Evolutionary conservation across 192 early-diverging fungal genomes (phyloP), one percentile per base, ranked within the genome.

Genomic region (Coemansia sp.): DNA sequence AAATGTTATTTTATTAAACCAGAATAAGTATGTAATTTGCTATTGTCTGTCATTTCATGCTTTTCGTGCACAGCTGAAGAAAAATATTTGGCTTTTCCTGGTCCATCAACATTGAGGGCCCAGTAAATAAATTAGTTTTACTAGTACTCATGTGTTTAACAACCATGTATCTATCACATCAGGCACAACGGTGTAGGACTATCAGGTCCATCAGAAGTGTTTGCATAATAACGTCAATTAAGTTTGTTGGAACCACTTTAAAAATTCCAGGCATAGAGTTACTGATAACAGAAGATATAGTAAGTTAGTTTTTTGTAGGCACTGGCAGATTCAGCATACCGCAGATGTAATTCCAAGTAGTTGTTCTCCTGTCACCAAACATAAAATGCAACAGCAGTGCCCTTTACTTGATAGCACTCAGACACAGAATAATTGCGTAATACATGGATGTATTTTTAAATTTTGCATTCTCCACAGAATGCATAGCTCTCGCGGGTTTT

Each of bases 71-170:
- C 35, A 43, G 52, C 36, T 56, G 53, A 33, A 66, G 65, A 34
- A 33, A 4, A 17, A 66, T 18, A 18, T 55, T 28, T 2, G 65
- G 54, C 18, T 66, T 66, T 7, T 12, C 65, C 17, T 66, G 51
- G 35, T 52, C 37, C 17, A 53, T 4, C 2, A 1, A 7, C 54
- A 66, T 36, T 1, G 65, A 38, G 1, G 57, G 65, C 0, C 65
- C 65, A 37, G 65, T 66, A 14, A 66, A 66, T 22, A 54, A 54
- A 22, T 66, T 54, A 2, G 65, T 66, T 20, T 56, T 36, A 1
- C 28, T 33, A 4, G 20, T 18, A 0, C 20, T 9, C 53, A 66
- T 18, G 18, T 66, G 65, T 8, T 22, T 32, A 5, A 6, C 11
- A 22, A 66, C 45, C 14, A 54, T 66, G 5, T 35, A 15, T 20